Base-by-base conservation (phyloP, 1,284 basidiomycete species). In the Cutaneotrichosporon mucoides region DNA sequence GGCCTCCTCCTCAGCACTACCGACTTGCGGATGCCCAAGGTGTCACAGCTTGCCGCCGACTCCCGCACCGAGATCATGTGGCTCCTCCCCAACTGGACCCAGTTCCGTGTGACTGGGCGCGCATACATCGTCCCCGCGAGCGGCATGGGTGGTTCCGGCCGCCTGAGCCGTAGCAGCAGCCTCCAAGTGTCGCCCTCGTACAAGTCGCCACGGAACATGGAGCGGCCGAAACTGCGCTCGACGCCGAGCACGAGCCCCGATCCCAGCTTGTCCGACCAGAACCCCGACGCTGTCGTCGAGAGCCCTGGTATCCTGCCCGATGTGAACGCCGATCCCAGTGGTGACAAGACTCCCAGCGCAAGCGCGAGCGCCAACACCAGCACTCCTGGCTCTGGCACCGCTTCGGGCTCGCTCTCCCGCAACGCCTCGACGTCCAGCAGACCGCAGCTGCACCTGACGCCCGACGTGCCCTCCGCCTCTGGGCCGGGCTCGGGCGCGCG, bases 1-100 rank as follows among this genome's bases (percentile, higher is more conserved):
- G 59, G 54, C 55, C 53, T 76, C n/a, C 66, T 79, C 45, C 57
- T 77, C 40, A 68, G 68, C 4, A 73, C 75, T 2, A 76, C 77
- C 50, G 77, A 79, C 66, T 69, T 64, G 4, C 70, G 77, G 24
- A 75, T 74, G 73, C 62, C 66, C 16, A 79, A 79, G 55, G 65
- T 70, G n/a, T 42, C 54, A 15, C 74, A 79, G 57, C 62, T 77
- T 10, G 50, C 59, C 5, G 46, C 63, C 33, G 60, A 72, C 35
- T 66, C 67, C 3, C 57, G 59, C 6, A 56, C 68, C 38, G 76
- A 76, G 59, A 49, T 71, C 24, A 72, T 74, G 8, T 79, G 76
- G 75, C 72, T 72, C 70, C 68, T 79, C 46, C 68, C 69, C 15
- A 61, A 69, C 5, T 66, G 66, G 35, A 62, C 73, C 6, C 77